These are phyloP conservation scores for Xanthoceras sorbifolium DNA, from an alignment of 345 rosid genomes.

Conservation along the genomic window DNA sequence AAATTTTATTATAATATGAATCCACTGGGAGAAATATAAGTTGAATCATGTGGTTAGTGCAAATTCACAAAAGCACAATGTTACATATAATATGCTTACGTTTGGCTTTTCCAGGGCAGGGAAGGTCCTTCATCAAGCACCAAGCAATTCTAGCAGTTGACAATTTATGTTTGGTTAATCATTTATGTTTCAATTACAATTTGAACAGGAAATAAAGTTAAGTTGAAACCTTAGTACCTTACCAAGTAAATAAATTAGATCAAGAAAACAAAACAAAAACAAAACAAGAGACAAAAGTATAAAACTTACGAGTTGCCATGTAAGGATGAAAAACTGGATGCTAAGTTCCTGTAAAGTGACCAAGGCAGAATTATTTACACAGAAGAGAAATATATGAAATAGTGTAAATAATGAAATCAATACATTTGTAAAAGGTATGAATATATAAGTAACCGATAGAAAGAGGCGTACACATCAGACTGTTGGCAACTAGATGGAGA, in stretches of 20 bases:
- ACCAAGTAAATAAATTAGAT: background rate
- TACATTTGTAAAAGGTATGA: background rate
- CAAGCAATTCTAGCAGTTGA: slow-evolving; percentile 42
- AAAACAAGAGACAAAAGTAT: background rate
- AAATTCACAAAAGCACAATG: background rate
- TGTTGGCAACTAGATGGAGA: slow-evolving; percentile 42
- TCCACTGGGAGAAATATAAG: background rate
- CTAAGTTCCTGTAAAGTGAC: slow-evolving; percentile 57
- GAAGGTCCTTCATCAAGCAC: slow-evolving; percentile 76
- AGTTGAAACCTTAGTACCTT: slow-evolving; percentile 4
- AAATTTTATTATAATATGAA: background rate
- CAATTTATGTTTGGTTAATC: slow-evolving; percentile 5
- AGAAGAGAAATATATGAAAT: background rate
- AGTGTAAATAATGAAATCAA: background rate
- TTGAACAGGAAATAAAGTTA: background rate
- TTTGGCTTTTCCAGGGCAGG: slow-evolving; percentile 46
- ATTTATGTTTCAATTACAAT: background rate
- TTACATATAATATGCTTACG: slow-evolving; percentile 42
- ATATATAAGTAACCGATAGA: background rate
- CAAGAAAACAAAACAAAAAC: background rate
- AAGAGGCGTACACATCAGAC: slow-evolving; percentile 46
- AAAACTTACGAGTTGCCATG: slow-evolving; percentile 59
- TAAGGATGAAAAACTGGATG: slow-evolving; percentile 50
- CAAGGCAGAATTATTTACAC: slow-evolving; percentile 14
- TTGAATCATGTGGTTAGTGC: background rate